Evolutionary conservation across 768 basidiomycete genomes (phyloP).

Genomic region (Leccinum subtestaceum): DNA sequence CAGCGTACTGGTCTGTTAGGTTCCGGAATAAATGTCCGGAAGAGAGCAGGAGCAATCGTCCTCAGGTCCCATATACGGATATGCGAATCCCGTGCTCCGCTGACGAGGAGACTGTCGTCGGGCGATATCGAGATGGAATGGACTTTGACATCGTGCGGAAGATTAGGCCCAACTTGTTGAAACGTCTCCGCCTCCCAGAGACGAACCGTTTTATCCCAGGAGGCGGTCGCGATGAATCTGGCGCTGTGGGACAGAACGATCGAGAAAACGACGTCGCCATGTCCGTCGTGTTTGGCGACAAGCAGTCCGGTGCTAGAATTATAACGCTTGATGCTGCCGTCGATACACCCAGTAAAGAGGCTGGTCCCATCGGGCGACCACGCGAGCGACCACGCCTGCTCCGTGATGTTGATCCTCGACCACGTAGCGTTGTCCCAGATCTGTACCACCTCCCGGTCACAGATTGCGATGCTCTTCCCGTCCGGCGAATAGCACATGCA

Average conservation of each 20-base stretch:
- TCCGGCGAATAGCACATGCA: conserved; percentile 20
- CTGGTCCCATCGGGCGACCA: conserved; percentile 17
- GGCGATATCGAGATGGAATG: conserved; percentile 18
- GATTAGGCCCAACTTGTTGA: conserved; percentile 16
- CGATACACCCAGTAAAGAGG: conserved; percentile 18
- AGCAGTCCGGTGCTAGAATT: conserved; percentile 6
- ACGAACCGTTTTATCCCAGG: conserved; percentile 28
- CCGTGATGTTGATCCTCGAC: neutral
- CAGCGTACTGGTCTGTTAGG: conserved; percentile 15
- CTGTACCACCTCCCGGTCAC: conserved; percentile 17
- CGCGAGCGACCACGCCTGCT: conserved; percentile 21
- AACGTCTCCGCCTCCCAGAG: conserved; percentile 25
- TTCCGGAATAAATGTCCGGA: conserved; percentile 8
- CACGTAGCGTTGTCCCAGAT: conserved; percentile 16
- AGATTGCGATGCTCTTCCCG: conserved; percentile 19
- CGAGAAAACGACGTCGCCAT: conserved; percentile 19
- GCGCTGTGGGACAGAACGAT: conserved; percentile 19
- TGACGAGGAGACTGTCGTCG: conserved; percentile 13
- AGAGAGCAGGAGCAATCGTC: conserved; percentile 11
- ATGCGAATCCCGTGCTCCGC: conserved; percentile 14
- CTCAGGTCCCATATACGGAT: conserved; percentile 19
- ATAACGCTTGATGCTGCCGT: conserved; percentile 16
- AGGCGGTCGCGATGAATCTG: conserved; percentile 27
- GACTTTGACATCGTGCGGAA: conserved; percentile 11
- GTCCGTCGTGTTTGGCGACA: conserved; percentile 5